Conservation (phyloP, 371 early-diverging fungal genomes). For the Rhizopus arrhizus region DNA sequence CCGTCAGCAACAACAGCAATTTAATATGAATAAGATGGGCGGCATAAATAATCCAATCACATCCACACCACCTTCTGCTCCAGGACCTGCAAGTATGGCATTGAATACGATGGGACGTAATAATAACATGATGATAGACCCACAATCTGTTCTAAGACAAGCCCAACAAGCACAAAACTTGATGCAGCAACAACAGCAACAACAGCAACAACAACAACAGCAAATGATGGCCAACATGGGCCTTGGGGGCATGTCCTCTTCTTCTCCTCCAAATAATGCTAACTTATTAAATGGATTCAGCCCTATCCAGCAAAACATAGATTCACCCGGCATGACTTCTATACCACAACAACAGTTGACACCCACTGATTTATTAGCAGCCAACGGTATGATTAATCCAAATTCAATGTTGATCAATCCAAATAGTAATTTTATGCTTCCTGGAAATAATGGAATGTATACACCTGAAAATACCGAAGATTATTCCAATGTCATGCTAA, state of each 20-base stretch:
- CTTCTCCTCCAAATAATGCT: constrained; percentile 12
- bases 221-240: constrained; percentile 35
- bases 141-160: constrained; percentile 32
- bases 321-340: constrained; percentile 35
- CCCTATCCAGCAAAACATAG: constrained; percentile 25
- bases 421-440: constrained; percentile 30
- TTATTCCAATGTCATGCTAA: constrained; percentile 39
- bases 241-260: constrained; percentile 2
- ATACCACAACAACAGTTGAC: constrained; percentile 27
- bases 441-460: constrained; percentile 6
- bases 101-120: background rate
- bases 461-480: constrained; percentile 26
- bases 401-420: constrained; percentile 29
- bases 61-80: constrained; percentile 1
- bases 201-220: constrained; percentile 6
- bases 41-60: constrained; percentile 1
- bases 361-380: constrained; percentile 35
- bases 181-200: constrained; percentile 21
- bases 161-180: constrained; percentile 27
- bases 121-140: constrained; percentile 24
- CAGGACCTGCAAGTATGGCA: background rate
- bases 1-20: constrained; percentile 15
- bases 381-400: constrained; percentile 40
- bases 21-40: constrained; percentile 8
- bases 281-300: constrained; percentile 25